Base-by-base conservation (phyloP, 495 filamentous ascomycete genomes). In the Barbatosphaeria neglecta region DNA sequence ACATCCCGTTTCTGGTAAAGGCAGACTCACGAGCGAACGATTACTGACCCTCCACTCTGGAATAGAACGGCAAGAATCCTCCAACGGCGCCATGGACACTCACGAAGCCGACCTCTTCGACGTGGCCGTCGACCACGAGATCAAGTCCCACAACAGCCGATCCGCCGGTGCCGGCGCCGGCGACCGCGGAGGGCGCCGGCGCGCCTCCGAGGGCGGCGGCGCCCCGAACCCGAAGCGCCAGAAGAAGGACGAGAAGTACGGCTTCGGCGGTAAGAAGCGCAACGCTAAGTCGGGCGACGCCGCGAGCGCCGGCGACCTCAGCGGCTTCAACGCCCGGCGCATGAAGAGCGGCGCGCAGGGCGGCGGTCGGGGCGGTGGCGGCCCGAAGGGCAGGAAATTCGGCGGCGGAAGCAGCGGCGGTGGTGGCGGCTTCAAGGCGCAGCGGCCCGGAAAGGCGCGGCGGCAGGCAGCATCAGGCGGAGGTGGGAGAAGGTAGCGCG, bases 191-290 rank as follows among this genome's bases (percentile, higher is more conserved):
- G 59, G 58, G 50, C 59, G 60, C 41, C 63, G 68, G 22, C 46
- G 51, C 6, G 51, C 41, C 25, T 57, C 57, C 44, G 59, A 51
- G 45, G 50, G 50, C 10, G 64, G 62, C 27, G 63, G 67, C 49
- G 66, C 63, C 25, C 68, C 75, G 41, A 76, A 74, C 55, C 37
- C 56, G 38, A 97, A 96, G 71, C 81, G 92, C 39, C 80, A 84
- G 59, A 94, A 95, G 80, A 92, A 88, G 67, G 82, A 98, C 64
- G 71, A 81, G 50, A 94, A 93, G 67, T 96, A 81, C 61, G 92
- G 92, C 20, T 92, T 86, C 63, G 92, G 92, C 46, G 92, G 92
- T 48, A 95, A 93, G 78, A 97, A 96, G 77, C 72, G 82, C 43
- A 76, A 83, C 62, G 61, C 73, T 33, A 98, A 98, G 77, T 93